Percentiles rank a stretch among this genome's conserved stretches.
These are phyloP conservation scores for Musa schizocarpa DNA, from an alignment of 176 grass and related monocot genomes.

Conservation along the genomic window DNA sequence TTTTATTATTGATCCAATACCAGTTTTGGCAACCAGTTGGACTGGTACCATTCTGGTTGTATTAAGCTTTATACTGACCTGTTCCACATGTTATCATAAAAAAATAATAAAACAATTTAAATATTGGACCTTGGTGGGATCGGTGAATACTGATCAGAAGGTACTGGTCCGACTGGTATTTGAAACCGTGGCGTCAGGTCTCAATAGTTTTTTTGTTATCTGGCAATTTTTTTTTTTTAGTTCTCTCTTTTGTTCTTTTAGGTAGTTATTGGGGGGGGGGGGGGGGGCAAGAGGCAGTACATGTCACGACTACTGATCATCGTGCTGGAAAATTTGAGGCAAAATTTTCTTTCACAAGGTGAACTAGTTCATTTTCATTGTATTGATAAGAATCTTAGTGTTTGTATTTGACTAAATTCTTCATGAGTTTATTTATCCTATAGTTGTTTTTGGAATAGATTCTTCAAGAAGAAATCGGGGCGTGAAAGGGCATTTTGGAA, in stretches of 20 bases:
- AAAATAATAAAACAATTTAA: no score
- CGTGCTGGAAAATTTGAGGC: constrained; percentile 90
- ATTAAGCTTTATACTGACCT: no score
- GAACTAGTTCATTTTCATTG: background rate
- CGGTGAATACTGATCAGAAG: no score
- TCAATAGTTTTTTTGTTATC: background rate
- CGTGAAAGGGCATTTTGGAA: constrained; percentile 87
- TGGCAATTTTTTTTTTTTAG: background rate
- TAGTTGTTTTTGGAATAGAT: constrained; percentile 28
- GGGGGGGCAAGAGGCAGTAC: constrained; percentile 68
- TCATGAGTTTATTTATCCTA: background rate
- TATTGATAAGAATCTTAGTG: background rate
- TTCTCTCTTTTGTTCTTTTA: constrained; percentile 17
- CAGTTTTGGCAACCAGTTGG: no score
- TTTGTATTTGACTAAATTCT: background rate
- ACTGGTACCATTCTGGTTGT: no score
- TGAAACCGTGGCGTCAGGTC: no score
- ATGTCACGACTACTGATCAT: constrained; percentile 68
- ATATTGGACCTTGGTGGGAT: no score
- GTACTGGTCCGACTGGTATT: no score
- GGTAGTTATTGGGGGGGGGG: constrained; percentile 87
- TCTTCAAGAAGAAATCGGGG: constrained; percentile 87
- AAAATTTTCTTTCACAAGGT: constrained; percentile 89
- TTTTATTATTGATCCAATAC: no score
- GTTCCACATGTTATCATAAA: no score